phyloP scores from a whole-genome alignment of 1,284 basidiomycete species.

The Ceraceosorus bombacis region DNA sequence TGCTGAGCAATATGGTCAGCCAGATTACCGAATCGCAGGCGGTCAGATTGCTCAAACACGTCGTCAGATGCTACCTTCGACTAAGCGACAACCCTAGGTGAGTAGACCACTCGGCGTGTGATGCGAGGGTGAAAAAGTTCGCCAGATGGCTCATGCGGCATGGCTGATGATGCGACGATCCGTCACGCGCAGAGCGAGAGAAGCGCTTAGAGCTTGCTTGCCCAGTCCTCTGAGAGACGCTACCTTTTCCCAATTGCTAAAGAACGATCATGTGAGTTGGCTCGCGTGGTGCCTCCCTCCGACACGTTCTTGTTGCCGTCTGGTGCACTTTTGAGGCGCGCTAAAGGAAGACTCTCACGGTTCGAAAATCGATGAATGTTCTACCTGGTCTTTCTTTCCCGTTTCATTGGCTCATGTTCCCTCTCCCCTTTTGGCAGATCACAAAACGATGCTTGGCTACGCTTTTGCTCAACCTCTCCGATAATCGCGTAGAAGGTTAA shows the following conservation, averaged over 20 bases:
- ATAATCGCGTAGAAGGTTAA: slow-evolving; percentile 16
- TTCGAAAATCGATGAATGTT: not conserved
- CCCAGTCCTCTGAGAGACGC: slow-evolving; percentile 91
- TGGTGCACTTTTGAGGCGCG: not conserved
- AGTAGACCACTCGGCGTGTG: slow-evolving; percentile 25
- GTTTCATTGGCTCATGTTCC: not conserved
- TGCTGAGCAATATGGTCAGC: slow-evolving; percentile 98
- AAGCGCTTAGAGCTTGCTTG: slow-evolving; percentile 91
- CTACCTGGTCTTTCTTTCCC: not conserved
- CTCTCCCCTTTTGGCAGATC: slow-evolving; percentile 17
- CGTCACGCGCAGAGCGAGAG: slow-evolving; percentile 64
- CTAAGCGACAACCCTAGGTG: slow-evolving; percentile 91
- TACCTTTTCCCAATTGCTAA: slow-evolving; percentile 82
- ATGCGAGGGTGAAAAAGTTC: not conserved
- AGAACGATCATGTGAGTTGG: slow-evolving; percentile 37
- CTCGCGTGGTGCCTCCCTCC: too few species aligned
- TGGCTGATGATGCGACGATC: not conserved
- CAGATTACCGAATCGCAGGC: slow-evolving; percentile 74
- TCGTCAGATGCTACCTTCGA: slow-evolving; percentile 91
- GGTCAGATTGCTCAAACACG: slow-evolving; percentile 91
- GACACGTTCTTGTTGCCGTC: too few species aligned
- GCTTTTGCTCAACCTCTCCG: slow-evolving; percentile 76
- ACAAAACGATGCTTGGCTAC: slow-evolving; percentile 77
- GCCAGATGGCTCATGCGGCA: not conserved
- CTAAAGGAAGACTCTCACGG: not conserved